Percentiles rank a stretch among this genome's conserved stretches.
These are phyloP conservation scores for Penicillium tannophilum DNA, from an alignment of 495 filamentous ascomycete genomes.

Conservation along the genomic window DNA sequence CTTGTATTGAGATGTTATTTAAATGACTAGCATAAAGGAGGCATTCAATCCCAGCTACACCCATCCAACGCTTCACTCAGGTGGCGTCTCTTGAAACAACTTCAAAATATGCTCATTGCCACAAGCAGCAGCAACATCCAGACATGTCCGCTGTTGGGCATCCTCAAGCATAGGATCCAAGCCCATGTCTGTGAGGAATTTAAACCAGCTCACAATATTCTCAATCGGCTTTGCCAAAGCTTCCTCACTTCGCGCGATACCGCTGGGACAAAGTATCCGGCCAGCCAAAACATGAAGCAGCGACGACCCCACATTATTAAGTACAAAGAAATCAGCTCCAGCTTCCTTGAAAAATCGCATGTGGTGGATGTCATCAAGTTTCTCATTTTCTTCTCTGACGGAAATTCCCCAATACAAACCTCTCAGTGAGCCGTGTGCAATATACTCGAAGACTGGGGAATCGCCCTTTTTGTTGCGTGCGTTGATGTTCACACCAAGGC, in stretches of 20 bases:
- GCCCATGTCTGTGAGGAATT: constrained; percentile 4
- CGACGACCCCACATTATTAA: background rate
- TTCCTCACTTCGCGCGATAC: no score
- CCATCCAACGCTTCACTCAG: background rate
- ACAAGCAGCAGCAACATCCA: constrained; percentile 40
- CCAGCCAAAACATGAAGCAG: background rate
- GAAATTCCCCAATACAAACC: no score
- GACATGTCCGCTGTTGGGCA: constrained; percentile 25
- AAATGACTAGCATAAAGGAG: background rate
- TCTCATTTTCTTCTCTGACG: background rate
- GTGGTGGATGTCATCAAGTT: background rate
- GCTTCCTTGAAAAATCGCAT: background rate
- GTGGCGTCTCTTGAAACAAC: constrained; percentile 19
- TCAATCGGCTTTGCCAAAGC: background rate
- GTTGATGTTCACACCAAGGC: background rate
- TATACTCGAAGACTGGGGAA: background rate
- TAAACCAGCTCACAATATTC: background rate
- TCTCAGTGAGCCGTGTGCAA: background rate
- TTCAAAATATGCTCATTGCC: constrained; percentile 36
- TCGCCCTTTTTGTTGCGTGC: background rate
- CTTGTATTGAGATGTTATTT: no score
- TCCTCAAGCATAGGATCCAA: constrained; percentile 40
- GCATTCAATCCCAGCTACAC: background rate
- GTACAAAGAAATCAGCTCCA: background rate
- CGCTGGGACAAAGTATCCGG: background rate